Evolutionary conservation across 495 filamentous ascomycete species (phyloP).

Genomic region (Podospora comata): DNA sequence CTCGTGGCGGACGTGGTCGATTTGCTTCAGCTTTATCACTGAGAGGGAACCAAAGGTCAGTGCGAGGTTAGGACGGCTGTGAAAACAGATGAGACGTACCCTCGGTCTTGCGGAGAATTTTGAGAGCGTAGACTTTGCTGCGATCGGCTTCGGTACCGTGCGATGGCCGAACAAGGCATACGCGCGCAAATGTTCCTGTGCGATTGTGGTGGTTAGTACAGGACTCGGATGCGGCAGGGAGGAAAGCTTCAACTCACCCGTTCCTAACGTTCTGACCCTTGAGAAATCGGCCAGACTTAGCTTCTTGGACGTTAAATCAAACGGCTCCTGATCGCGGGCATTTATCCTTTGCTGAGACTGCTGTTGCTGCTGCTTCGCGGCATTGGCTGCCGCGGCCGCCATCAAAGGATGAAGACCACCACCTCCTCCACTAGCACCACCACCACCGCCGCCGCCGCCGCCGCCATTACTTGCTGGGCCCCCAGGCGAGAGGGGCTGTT

Average conservation of each 20-base stretch:
- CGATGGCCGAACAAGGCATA: conserved; percentile 76
- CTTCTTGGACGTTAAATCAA: conserved; percentile 26
- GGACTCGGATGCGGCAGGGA: not conserved
- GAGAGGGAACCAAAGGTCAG: not conserved
- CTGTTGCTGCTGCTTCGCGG: conserved; percentile 28
- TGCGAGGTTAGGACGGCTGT: not conserved
- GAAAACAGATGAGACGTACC: not conserved
- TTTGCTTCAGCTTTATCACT: conserved; percentile 93
- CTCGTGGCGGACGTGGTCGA: conserved; percentile 96
- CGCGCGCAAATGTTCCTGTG: conserved; percentile 90
- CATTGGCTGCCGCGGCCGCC: conserved; percentile 16
- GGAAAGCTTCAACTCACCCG: conserved; percentile 52
- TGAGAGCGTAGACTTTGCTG: conserved; percentile 83
- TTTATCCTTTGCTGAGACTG: conserved; percentile 11
- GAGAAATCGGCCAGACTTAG: conserved; percentile 68
- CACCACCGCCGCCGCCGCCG: conserved; percentile 17
- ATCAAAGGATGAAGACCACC: conserved; percentile 35
- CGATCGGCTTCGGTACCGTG: conserved; percentile 50
- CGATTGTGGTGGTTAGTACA: conserved; percentile 20
- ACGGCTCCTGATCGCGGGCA: conserved; percentile 21
- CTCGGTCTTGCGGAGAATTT: conserved; percentile 88
- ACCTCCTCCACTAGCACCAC: not conserved
- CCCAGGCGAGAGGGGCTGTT: conserved; percentile 19
- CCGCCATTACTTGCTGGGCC: not conserved
- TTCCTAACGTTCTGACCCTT: conserved; percentile 85